Conservation (phyloP, 2,329 filamentous ascomycete species). For the Westerdykella sp. region DNA sequence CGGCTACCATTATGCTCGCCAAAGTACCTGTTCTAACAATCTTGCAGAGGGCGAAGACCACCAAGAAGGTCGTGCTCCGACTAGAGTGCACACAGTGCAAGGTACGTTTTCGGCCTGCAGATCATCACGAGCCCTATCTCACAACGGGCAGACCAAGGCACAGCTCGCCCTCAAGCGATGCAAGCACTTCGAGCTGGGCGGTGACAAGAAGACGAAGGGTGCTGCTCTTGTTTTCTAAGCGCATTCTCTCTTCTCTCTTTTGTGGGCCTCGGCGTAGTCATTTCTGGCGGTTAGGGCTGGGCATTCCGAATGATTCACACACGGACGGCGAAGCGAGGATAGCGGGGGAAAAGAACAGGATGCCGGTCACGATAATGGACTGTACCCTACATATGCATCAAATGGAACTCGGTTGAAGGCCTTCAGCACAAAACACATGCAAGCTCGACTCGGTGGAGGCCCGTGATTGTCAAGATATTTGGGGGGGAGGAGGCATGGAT, state of each 20-base stretch:
- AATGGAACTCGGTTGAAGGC: slow-evolving; percentile 37
- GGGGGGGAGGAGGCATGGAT: too few species aligned
- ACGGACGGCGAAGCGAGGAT: slow-evolving; percentile 21
- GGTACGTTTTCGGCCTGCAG: slow-evolving; percentile 12
- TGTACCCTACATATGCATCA: slow-evolving; percentile 38
- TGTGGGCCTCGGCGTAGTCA: slow-evolving; percentile 37
- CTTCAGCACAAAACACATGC: not conserved
- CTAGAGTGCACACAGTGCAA: slow-evolving; percentile 98
- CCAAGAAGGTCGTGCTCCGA: slow-evolving; percentile 99
- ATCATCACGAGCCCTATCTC: slow-evolving; percentile 9
- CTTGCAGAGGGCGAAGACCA: slow-evolving; percentile 93
- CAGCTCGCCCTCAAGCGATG: slow-evolving; percentile 98
- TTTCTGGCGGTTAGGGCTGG: slow-evolving; percentile 28
- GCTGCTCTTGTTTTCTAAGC: slow-evolving; percentile 98
- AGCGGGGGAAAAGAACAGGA: slow-evolving; percentile 28
- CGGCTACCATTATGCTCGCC: not conserved
- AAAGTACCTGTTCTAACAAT: slow-evolving; percentile 10
- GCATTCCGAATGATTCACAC: slow-evolving; percentile 28
- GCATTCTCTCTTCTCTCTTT: slow-evolving; percentile 42
- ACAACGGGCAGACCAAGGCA: slow-evolving; percentile 63
- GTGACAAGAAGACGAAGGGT: slow-evolving; percentile 99
- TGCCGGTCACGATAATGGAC: slow-evolving; percentile 32
- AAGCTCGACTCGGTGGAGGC: not conserved
- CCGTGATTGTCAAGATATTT: too few species aligned
- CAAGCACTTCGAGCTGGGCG: slow-evolving; percentile 99